Evolutionary conservation across 805 yeast genomes (phyloP), one percentile per base, ranked within the genome.

Genomic region (Saturnispora dispora): DNA sequence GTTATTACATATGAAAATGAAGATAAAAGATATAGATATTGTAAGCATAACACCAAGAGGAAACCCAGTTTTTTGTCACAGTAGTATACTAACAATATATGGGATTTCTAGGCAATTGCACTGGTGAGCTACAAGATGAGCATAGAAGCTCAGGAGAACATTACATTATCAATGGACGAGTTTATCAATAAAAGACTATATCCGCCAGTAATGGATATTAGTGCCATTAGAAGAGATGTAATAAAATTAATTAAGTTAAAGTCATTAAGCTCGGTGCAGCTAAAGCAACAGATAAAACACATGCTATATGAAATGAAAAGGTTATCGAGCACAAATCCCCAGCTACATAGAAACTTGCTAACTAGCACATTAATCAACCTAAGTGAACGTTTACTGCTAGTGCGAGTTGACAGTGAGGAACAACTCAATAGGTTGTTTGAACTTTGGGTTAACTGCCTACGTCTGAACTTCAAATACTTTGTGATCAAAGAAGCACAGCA

Each of bases 401-500:
- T 20, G 1, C 22, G 10, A 10, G 7, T 10, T 27, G 5, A n/a
- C 17, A 42, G 23, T 37, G 41, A 44, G 13, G 27, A 15, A 8
- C 42, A 49, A 25, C 11, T 52, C 18, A 49, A 54, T 46, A 49
- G 45, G 11, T n/a, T 54, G 23, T 54, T 48, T 32, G 52, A 52
- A 20, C 15, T 53, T 3, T 27, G 47, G 23, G 52, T 53, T 15
- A 55, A 55, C 18, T 55, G 58, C 25, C 43, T 53, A 35, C n/a
- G 43, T 5, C 5, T 53, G n/a, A 55, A 55, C 18, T 53, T 50
- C 11, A 42, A 53, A 15, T n/a, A 41, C 22, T 55, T 55, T 27
- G 46, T 49, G 13, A 27, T 28, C 5, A n/a, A 28, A 27, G 52
- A 51, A 22, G 47, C 27, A 8, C 25, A 35, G n/a, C 46, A 17